Percentiles rank a stretch among this genome's conserved stretches.
These are phyloP conservation scores for Cryomyces antarcticus DNA, from an alignment of 495 filamentous ascomycete genomes.

Conservation along the genomic window DNA sequence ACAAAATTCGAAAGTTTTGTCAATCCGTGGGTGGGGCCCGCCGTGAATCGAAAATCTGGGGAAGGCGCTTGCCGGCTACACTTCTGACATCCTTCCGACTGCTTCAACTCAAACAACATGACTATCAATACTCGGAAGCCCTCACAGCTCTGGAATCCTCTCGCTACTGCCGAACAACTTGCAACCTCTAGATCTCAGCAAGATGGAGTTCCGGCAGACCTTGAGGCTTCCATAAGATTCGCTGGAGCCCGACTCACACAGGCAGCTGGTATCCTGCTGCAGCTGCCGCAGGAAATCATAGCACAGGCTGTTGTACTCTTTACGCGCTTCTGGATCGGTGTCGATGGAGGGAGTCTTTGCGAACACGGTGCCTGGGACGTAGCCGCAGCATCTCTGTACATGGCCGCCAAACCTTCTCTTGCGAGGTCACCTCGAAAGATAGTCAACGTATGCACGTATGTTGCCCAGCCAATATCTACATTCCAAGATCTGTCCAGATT, in stretches of 20 bases:
- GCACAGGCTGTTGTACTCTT: slow-evolving; percentile 77
- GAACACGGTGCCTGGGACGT: slow-evolving; percentile 46
- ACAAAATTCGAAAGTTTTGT: too few species aligned
- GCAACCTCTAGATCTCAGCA: slow-evolving; percentile 42
- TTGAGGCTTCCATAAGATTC: slow-evolving; percentile 53
- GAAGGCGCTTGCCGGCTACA: too few species aligned
- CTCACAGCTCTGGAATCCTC: slow-evolving; percentile 56
- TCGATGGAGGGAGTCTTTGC: slow-evolving; percentile 40
- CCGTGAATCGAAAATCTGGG: too few species aligned
- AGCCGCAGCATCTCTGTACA: slow-evolving; percentile 64
- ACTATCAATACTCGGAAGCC: slow-evolving; percentile 2
- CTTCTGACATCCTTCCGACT: too few species aligned
- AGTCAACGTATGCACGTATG: slow-evolving; percentile 65
- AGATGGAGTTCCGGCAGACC: slow-evolving; percentile 52
- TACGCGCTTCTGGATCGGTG: slow-evolving; percentile 64
- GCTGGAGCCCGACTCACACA: slow-evolving; percentile 63
- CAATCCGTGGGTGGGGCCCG: too few species aligned
- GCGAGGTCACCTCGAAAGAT: slow-evolving; percentile 61
- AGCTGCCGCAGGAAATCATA: slow-evolving; percentile 73
- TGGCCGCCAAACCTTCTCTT: slow-evolving; percentile 64
- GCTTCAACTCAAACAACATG: neutral
- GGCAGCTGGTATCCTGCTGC: slow-evolving; percentile 65
- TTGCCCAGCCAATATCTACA: slow-evolving; percentile 13
- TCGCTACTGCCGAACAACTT: slow-evolving; percentile 69
- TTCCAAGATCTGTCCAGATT: slow-evolving; percentile 16